These are phyloP conservation scores for Blepharisma japonicum DNA, from an alignment of 73 alveolate species.

Conservation along the genomic window DNA sequence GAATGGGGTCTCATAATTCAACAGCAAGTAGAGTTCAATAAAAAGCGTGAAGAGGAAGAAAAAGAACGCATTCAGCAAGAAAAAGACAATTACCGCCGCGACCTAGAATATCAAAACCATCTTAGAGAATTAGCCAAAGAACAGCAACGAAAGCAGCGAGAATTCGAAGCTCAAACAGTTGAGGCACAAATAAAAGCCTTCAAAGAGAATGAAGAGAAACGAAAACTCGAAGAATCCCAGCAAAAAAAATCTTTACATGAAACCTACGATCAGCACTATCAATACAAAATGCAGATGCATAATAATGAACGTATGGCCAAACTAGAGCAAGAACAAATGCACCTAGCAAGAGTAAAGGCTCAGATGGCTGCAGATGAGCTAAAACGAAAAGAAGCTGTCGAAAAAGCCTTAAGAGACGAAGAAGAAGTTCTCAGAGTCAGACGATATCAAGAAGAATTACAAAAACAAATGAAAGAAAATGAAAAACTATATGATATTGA, in stretches of 20 bases:
- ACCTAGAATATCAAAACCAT: background rate
- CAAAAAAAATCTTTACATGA: background rate
- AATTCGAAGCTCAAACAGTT: background rate
- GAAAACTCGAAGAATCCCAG: background rate
- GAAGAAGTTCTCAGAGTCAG: background rate
- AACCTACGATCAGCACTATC: background rate
- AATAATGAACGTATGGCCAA: background rate
- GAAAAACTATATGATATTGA: background rate
- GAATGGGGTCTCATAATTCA: constrained; percentile 19
- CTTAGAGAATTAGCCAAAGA: background rate
- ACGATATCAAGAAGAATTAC: background rate
- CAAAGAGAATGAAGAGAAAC: background rate
- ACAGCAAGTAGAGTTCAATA: constrained; percentile 11
- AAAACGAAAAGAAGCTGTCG: background rate
- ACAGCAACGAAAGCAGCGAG: background rate
- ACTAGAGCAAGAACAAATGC: constrained; percentile 10
- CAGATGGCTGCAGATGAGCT: background rate
- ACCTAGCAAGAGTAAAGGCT: background rate
- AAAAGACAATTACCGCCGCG: constrained; percentile 12
- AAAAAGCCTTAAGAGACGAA: background rate
- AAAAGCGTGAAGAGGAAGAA: constrained; percentile 3
- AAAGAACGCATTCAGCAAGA: background rate
- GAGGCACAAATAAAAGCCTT: constrained; percentile 8
- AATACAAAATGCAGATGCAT: background rate
- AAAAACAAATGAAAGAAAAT: background rate